Evolutionary conservation across 306 rosid genomes (phyloP).

Genomic region (Vigna mungo): DNA sequence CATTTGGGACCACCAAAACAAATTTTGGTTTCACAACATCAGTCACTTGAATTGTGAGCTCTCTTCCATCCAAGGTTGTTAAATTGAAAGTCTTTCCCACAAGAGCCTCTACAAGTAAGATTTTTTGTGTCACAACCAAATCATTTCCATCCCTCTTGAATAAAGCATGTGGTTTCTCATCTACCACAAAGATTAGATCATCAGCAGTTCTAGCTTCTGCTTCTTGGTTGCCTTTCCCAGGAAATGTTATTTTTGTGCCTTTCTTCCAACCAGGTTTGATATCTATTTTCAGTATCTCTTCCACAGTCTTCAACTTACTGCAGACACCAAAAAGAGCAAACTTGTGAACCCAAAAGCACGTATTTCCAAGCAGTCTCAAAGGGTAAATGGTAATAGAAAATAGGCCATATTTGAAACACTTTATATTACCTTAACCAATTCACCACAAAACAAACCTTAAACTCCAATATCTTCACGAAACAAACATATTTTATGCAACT

Average conservation of each 20-base stretch:
- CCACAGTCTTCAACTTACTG: conserved; percentile 61
- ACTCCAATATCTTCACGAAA: background rate
- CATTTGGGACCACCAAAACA: conserved; percentile 61
- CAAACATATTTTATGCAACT: conserved; percentile 1
- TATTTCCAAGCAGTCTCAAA: background rate
- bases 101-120: conserved; percentile 72
- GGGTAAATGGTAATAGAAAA: background rate
- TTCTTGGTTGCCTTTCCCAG: conserved; percentile 77
- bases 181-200: conserved; percentile 71
- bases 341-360: conserved; percentile 26
- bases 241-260: conserved; percentile 85
- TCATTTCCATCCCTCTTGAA: conserved; percentile 75
- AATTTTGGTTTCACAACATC: conserved; percentile 66
- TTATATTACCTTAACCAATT: conserved; percentile 16
- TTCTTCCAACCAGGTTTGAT: conserved; percentile 87
- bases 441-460: conserved; percentile 4
- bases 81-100: conserved; percentile 56
- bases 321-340: conserved; percentile 19
- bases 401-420: background rate
- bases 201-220: conserved; percentile 55
- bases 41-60: conserved; percentile 54
- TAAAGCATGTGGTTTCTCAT: conserved; percentile 68
- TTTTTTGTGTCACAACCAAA: conserved; percentile 55
- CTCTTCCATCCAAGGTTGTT: conserved; percentile 73
- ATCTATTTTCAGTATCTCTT: conserved; percentile 68